phyloP scores from a whole-genome alignment of 305 asterid genomes.

The Ruellia speciosa region DNA sequence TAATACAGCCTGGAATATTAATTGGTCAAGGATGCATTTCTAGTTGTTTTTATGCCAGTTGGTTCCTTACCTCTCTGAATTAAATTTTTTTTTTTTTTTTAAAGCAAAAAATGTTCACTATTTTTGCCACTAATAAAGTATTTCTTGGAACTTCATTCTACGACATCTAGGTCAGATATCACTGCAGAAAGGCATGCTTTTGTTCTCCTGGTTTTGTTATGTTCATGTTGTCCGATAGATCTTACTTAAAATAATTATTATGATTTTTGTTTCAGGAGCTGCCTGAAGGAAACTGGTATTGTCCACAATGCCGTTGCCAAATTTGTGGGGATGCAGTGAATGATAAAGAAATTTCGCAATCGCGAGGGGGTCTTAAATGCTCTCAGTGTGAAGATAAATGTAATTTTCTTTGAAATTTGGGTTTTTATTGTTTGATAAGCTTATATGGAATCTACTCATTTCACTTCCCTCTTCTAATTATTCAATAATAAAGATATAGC shows the following conservation, averaged over 20 bases:
- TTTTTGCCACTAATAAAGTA: neutral
- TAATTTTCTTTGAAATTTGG: conserved; percentile 26
- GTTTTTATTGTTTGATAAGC: conserved; percentile 1
- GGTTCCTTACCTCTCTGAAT: too few relatives aligned
- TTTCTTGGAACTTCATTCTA: neutral
- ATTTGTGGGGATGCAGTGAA: conserved; percentile 64
- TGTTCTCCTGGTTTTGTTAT: conserved; percentile 8
- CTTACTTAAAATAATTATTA: neutral
- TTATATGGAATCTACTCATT: conserved; percentile 13
- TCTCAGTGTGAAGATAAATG: conserved; percentile 79
- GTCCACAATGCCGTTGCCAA: conserved; percentile 83
- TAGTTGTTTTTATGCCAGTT: neutral
- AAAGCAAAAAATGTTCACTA: too few relatives aligned
- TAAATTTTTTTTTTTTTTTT: too few relatives aligned
- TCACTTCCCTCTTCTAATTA: conserved; percentile 7
- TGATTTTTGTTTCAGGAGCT: conserved; percentile 47
- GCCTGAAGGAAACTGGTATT: conserved; percentile 97
- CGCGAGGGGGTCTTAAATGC: conserved; percentile 50
- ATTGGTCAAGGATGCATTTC: neutral
- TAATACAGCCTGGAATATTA: too few relatives aligned
- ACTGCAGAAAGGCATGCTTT: neutral
- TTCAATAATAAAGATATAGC: neutral
- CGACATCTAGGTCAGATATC: neutral
- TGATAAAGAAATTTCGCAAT: conserved; percentile 39
- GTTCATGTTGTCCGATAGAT: neutral